These are phyloP conservation scores for Thielaviopsis punctulata DNA, from an alignment of 2,329 filamentous ascomycete species.

Conservation along the genomic window DNA sequence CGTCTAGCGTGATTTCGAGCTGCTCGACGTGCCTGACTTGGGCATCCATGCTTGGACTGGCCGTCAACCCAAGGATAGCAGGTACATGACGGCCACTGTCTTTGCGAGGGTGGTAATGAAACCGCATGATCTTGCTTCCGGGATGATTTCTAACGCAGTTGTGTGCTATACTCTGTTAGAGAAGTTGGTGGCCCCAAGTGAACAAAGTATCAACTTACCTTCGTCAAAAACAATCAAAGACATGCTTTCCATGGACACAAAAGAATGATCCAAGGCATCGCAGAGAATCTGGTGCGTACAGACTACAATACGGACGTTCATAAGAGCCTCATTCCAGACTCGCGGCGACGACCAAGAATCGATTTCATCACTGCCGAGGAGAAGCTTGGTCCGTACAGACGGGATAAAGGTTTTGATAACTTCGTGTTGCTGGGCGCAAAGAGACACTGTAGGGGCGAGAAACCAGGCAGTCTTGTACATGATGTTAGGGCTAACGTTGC, in stretches of 20 bases:
- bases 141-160: conserved; percentile 50
- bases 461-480: conserved; percentile 51
- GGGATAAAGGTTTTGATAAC: conserved; percentile 44
- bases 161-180: conserved; percentile 37
- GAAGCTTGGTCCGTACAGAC: conserved; percentile 38
- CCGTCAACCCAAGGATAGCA: conserved; percentile 60
- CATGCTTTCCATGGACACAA: conserved; percentile 46
- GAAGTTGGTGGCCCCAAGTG: neutral
- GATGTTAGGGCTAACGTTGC: conserved; percentile 13
- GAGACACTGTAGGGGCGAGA: conserved; percentile 48
- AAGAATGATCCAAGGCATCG: conserved; percentile 59
- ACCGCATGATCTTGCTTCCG: conserved; percentile 53
- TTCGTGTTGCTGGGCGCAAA: conserved; percentile 48
- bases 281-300: conserved; percentile 60
- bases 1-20: conserved; percentile 54
- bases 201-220: conserved; percentile 29
- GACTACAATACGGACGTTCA: conserved; percentile 52
- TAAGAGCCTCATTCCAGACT: conserved; percentile 50
- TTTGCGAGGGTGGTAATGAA: conserved; percentile 45
- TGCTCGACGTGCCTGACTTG: conserved; percentile 35
- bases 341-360: conserved; percentile 53
- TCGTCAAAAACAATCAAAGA: conserved; percentile 69
- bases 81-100: conserved; percentile 30
- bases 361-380: conserved; percentile 52
- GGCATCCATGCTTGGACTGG: conserved; percentile 54